Evolutionary conservation across 495 filamentous ascomycete species (phyloP).

Genomic region (Ascobolus immersus): DNA sequence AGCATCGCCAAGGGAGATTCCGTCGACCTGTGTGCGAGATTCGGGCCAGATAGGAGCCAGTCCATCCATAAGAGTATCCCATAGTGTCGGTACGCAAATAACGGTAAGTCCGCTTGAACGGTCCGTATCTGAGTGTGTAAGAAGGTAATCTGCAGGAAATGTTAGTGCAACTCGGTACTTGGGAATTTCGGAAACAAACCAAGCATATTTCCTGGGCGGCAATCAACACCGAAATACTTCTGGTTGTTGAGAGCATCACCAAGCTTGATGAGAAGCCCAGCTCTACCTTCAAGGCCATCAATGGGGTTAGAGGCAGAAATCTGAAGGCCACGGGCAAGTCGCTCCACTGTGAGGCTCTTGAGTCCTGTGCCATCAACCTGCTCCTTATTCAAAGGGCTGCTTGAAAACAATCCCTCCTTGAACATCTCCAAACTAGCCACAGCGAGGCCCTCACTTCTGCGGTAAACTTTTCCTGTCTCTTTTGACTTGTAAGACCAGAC

Average conservation of each 20-base stretch:
- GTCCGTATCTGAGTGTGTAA: constrained; percentile 70
- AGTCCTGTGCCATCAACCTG: constrained; percentile 71
- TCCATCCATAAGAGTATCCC: constrained; percentile 71
- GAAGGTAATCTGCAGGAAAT: constrained; percentile 49
- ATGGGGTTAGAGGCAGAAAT: constrained; percentile 59
- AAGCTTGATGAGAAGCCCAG: constrained; percentile 52
- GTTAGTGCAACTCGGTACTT: constrained; percentile 6
- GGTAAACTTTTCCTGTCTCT: constrained; percentile 64
- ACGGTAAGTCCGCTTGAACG: constrained; percentile 59
- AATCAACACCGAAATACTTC: constrained; percentile 64
- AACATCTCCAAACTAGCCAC: constrained; percentile 96
- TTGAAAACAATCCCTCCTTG: constrained; percentile 77
- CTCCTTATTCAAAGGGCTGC: constrained; percentile 49
- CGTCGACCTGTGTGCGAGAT: constrained; percentile 69
- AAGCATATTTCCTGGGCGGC: constrained; percentile 79
- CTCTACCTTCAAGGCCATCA: constrained; percentile 65
- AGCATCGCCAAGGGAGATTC: constrained; percentile 72
- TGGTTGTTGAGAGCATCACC: constrained; percentile 52
- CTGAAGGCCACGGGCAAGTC: constrained; percentile 58
- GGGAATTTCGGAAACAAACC: constrained; percentile 27
- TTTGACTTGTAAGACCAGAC: constrained; percentile 72
- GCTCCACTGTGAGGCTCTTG: constrained; percentile 44
- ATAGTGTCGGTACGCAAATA: constrained; percentile 71
- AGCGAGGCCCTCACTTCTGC: constrained; percentile 74
- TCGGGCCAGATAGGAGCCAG: constrained; percentile 71